These are phyloP conservation scores for Glycine tomentella DNA, from an alignment of 306 rosid species.

Conservation along the genomic window DNA sequence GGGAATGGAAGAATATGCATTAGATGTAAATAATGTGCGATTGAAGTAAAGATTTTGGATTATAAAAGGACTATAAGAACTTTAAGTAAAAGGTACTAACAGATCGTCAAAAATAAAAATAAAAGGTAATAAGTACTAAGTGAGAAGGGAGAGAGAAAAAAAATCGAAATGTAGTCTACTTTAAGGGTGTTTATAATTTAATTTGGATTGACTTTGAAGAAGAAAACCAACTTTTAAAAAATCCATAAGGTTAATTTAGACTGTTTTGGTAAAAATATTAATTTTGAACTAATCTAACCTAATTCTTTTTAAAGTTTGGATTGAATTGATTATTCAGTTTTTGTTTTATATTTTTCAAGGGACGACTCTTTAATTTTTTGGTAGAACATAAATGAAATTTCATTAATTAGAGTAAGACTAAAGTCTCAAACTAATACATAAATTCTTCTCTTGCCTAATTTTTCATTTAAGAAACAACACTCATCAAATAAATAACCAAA, in stretches of 20 bases:
- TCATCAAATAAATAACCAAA: neutral
- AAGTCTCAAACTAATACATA: neutral
- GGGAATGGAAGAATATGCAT: constrained; percentile 32
- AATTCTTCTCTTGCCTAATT: neutral
- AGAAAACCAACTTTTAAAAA: no score
- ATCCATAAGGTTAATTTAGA: neutral
- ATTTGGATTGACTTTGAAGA: neutral
- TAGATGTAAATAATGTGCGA: constrained; percentile 37
- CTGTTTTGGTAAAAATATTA: neutral
- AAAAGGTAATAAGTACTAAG: no score
- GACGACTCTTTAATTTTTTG: neutral
- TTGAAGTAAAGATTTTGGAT: constrained; percentile 46
- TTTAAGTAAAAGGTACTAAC: constrained; percentile 9
- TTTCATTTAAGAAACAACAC: constrained; percentile 1
- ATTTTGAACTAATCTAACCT: neutral
- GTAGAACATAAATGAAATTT: neutral
- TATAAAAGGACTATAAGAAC: neutral
- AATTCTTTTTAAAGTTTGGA: neutral
- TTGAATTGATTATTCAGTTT: neutral
- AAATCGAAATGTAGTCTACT: neutral
- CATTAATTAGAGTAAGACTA: neutral
- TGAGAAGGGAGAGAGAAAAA: neutral
- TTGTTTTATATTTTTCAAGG: neutral
- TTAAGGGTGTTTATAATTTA: neutral
- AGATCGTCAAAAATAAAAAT: neutral